Conservation (phyloP, 2,329 filamentous ascomycete genomes). For the Thelonectria rubi region DNA sequence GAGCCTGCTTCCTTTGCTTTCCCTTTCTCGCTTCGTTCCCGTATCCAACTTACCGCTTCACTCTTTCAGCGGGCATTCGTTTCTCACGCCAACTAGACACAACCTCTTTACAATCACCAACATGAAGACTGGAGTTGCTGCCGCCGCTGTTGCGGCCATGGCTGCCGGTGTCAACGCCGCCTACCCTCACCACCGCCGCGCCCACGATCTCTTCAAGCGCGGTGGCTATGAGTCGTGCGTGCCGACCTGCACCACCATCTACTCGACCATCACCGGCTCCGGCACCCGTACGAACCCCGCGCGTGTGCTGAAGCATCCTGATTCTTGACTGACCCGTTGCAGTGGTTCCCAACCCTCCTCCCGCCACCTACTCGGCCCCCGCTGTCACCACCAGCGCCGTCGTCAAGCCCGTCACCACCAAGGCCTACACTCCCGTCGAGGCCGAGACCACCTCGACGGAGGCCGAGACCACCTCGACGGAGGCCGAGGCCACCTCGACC, state of each 20-base stretch:
- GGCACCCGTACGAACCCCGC: conserved; percentile 64
- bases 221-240: conserved; percentile 60
- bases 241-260: conserved; percentile 76
- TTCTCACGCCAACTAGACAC: conserved; percentile 47
- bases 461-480: conserved; percentile 11
- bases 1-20: conserved; percentile 58
- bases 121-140: conserved; percentile 79
- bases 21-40: conserved; percentile 59
- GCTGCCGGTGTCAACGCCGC: conserved; percentile 64
- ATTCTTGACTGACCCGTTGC: conserved; percentile 35
- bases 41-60: conserved; percentile 73
- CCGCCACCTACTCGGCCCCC: conserved; percentile 28
- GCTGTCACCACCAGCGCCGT: conserved; percentile 37
- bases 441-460: conserved; percentile 16
- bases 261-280: conserved; percentile 74
- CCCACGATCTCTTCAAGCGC: conserved; percentile 68
- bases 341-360: conserved; percentile 54
- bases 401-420: conserved; percentile 37
- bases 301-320: background rate
- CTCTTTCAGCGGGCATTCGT: conserved; percentile 88
- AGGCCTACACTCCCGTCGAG: conserved; percentile 12
- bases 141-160: conserved; percentile 70
- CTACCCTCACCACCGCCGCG: conserved; percentile 68
- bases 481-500: conserved; percentile 26
- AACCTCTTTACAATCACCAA: conserved; percentile 47